Evolutionary conservation across 768 basidiomycete species (phyloP).

Genomic region (Russula sp.): DNA sequence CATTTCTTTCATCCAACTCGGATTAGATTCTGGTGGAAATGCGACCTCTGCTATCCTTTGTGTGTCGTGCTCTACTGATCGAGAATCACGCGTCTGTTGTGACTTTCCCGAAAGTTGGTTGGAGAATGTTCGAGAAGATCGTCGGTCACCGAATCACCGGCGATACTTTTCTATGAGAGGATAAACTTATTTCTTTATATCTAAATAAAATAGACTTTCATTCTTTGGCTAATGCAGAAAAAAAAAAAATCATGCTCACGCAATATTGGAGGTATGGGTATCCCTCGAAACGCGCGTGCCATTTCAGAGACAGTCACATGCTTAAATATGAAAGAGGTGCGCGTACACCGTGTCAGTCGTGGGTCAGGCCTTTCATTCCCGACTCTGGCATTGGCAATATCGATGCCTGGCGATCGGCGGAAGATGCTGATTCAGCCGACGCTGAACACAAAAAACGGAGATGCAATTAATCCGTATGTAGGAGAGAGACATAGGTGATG

Average conservation of each 20-base stretch:
- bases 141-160: neutral
- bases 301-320: neutral
- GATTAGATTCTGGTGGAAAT: neutral
- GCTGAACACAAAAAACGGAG: neutral
- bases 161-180: neutral
- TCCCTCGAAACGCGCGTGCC: neutral
- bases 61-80: too few species aligned
- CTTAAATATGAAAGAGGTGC: neutral
- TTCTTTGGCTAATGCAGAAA: neutral
- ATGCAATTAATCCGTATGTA: neutral
- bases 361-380: neutral
- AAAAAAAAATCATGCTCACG: neutral
- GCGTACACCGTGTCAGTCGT: neutral
- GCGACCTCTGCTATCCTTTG: neutral
- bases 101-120: neutral
- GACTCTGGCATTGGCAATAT: neutral
- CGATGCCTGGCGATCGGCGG: neutral
- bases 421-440: neutral
- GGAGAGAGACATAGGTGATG: neutral
- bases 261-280: neutral
- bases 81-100: neutral
- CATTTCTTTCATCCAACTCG: neutral
- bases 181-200: too few species aligned
- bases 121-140: neutral
- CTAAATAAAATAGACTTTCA: neutral